These are phyloP conservation scores for Pseudocercospora macadamiae DNA, from an alignment of 2,329 filamentous ascomycete species.

Conservation along the genomic window DNA sequence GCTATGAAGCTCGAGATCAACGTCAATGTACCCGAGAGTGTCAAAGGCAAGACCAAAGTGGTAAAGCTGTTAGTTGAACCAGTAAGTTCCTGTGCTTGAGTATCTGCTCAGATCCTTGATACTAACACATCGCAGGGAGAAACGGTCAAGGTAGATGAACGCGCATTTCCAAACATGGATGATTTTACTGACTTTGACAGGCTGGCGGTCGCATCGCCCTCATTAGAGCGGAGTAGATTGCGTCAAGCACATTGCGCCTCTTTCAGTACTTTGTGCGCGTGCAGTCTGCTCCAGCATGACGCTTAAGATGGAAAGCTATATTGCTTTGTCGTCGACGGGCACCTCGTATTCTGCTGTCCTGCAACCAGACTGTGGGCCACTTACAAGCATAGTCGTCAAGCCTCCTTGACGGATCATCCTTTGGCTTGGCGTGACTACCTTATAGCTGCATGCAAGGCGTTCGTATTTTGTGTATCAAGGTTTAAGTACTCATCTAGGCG, in stretches of 20 bases:
- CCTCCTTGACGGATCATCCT: background rate
- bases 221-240: background rate
- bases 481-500: slow-evolving; percentile 1
- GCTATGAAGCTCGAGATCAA: slow-evolving; percentile 53
- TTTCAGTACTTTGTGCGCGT: too few relatives aligned
- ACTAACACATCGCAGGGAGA: slow-evolving; percentile 12
- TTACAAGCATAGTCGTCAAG: too few relatives aligned
- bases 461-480: background rate
- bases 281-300: too few relatives aligned
- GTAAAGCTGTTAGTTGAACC: slow-evolving; percentile 49
- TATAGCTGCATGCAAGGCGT: background rate
- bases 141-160: slow-evolving; percentile 13
- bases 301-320: too few relatives aligned
- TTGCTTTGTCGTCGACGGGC: too few relatives aligned
- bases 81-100: slow-evolving; percentile 20
- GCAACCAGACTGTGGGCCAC: background rate
- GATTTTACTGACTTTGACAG: background rate
- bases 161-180: background rate
- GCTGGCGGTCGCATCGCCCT: slow-evolving; percentile 14
- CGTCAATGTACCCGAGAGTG: slow-evolving; percentile 44
- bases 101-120: background rate
- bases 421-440: background rate
- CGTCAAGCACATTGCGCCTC: background rate
- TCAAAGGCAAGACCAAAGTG: slow-evolving; percentile 33
- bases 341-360: too few relatives aligned